Evolutionary conservation across 257 asterid species (phyloP).

Genomic region (Solanum dulcamara): DNA sequence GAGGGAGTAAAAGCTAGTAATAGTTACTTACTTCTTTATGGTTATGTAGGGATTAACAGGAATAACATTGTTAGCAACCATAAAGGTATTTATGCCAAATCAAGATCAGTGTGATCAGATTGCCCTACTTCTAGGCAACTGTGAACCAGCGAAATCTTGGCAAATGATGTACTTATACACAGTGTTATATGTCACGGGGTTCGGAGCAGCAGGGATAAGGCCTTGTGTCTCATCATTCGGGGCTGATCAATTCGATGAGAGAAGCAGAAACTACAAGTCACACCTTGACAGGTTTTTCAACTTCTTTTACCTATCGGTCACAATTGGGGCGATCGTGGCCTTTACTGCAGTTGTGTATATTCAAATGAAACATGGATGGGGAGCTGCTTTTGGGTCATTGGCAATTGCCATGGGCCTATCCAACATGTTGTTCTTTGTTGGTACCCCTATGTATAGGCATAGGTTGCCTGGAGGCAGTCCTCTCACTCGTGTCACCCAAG

Average conservation of each 20-base stretch:
- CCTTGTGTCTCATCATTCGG: constrained; percentile 99
- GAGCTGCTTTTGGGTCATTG: constrained; percentile 78
- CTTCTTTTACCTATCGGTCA: constrained; percentile 90
- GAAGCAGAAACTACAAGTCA: constrained; percentile 48
- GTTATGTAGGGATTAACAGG: constrained; percentile 82
- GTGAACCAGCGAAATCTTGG: constrained; percentile 86
- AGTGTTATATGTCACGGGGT: constrained; percentile 66
- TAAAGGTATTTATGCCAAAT: constrained; percentile 50
- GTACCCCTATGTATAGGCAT: constrained; percentile 89
- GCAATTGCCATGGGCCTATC: constrained; percentile 95
- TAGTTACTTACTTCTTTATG: neutral
- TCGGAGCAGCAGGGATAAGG: constrained; percentile 95
- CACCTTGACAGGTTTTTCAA: constrained; percentile 89
- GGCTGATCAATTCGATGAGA: constrained; percentile 91
- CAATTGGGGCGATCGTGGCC: constrained; percentile 86
- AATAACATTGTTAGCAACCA: constrained; percentile 65
- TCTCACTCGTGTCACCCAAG: constrained; percentile 88
- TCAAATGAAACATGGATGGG: constrained; percentile 91
- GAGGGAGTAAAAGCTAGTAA: neutral
- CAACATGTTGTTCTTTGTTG: constrained; percentile 74
- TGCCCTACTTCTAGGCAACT: constrained; percentile 77
- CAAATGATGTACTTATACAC: constrained; percentile 84
- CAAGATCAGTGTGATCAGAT: constrained; percentile 78
- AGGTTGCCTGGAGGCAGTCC: constrained; percentile 95
- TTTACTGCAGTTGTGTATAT: constrained; percentile 86